Percentiles rank a stretch among this genome's conserved stretches.
phyloP scores from a whole-genome alignment of 805 yeast species.

The Candida adriatica region DNA sequence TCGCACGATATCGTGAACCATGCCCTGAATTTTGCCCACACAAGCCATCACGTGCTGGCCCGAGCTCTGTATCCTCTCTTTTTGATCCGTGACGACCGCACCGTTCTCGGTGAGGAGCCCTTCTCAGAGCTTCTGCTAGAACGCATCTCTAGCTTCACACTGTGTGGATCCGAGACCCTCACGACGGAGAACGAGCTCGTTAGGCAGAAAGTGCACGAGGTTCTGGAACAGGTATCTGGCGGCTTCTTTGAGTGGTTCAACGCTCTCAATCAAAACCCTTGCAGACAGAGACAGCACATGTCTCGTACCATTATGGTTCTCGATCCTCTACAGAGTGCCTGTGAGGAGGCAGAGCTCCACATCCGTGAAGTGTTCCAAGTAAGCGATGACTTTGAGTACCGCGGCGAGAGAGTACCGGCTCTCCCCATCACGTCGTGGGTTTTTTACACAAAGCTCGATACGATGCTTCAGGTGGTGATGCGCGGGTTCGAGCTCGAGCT shows the following conservation, averaged over 20 bases:
- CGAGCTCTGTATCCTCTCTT: constrained; percentile 59
- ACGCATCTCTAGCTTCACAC: constrained; percentile 38
- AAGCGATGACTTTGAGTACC: constrained; percentile 21
- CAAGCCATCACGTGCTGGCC: constrained; percentile 37
- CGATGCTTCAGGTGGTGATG: constrained; percentile 68
- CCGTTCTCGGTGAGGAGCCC: constrained; percentile 45
- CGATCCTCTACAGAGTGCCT: constrained; percentile 76
- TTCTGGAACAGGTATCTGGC: constrained; percentile 41
- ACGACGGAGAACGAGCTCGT: constrained; percentile 20
- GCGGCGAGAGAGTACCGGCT: constrained; percentile 29
- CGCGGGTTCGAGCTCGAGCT: constrained; percentile 72
- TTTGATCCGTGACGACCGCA: constrained; percentile 54
- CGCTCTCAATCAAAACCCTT: constrained; percentile 55
- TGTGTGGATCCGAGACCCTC: constrained; percentile 30
- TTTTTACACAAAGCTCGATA: constrained; percentile 54
- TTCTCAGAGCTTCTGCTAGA: constrained; percentile 32
- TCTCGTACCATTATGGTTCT: constrained; percentile 49
- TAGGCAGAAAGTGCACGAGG: constrained; percentile 20
- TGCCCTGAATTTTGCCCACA: constrained; percentile 28
- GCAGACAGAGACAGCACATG: constrained; percentile 76
- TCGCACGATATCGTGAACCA: constrained; percentile 26
- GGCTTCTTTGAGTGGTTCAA: constrained; percentile 39
- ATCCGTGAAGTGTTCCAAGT: constrained; percentile 29
- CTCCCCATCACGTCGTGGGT: constrained; percentile 69
- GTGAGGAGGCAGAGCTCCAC: constrained; percentile 57